These are phyloP conservation scores for Lichtheimia hyalospora DNA, from an alignment of 371 early-diverging fungal species.

Conservation along the genomic window DNA sequence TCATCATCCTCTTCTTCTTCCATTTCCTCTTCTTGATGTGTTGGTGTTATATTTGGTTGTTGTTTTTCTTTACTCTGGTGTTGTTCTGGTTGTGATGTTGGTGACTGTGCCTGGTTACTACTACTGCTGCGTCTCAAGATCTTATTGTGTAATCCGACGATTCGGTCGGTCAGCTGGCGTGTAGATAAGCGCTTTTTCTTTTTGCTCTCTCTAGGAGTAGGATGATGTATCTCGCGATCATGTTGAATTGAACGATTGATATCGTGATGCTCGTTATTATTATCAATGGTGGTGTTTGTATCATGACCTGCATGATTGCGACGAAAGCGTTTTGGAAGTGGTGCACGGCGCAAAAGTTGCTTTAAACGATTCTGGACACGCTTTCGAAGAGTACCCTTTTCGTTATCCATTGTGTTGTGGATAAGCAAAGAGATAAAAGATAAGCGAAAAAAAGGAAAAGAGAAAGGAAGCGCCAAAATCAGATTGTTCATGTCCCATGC, in stretches of 20 bases:
- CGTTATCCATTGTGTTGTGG: background rate
- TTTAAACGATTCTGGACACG: too few relatives aligned
- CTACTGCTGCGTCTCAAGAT: background rate
- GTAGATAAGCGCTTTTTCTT: background rate
- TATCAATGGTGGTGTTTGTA: too few relatives aligned
- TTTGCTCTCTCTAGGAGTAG: background rate
- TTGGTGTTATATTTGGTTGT: too few relatives aligned
- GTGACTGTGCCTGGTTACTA: too few relatives aligned
- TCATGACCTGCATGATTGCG: too few relatives aligned
- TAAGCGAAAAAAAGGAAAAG: background rate
- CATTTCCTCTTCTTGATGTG: too few relatives aligned
- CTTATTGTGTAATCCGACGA: conserved; percentile 7
- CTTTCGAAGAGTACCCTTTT: background rate
- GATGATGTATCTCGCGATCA: background rate
- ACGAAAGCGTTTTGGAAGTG: too few relatives aligned
- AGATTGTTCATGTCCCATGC: background rate
- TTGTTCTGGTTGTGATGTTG: too few relatives aligned
- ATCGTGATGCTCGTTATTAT: too few relatives aligned
- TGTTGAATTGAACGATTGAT: background rate
- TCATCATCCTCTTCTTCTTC: too few relatives aligned
- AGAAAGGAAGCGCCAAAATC: background rate
- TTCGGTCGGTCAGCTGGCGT: background rate
- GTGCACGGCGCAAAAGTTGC: too few relatives aligned
- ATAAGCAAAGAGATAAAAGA: background rate
- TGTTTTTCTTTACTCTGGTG: too few relatives aligned